Percentiles rank a stretch among this genome's conserved stretches.
Evolutionary conservation across 2,329 filamentous ascomycete species (phyloP).

Genomic region (Raffaelea ambrosiae): DNA sequence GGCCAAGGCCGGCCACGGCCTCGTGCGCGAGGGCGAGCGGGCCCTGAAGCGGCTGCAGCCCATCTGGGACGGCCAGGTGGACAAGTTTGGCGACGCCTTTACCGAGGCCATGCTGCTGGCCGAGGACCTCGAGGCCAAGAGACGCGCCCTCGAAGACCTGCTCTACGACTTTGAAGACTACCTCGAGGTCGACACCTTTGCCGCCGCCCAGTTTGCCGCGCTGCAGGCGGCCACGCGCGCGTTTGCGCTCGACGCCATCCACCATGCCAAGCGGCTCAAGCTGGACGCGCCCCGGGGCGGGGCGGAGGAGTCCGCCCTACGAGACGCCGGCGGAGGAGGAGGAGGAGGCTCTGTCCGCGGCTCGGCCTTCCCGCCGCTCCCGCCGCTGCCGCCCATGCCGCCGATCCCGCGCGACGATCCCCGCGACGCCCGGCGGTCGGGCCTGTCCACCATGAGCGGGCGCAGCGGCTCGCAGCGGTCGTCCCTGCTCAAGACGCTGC

Average conservation of each 20-base stretch:
- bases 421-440: constrained; percentile 7
- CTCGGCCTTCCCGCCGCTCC: constrained; percentile 19
- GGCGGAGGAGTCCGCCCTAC: constrained; percentile 2
- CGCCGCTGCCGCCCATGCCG: constrained; percentile 15
- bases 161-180: constrained; percentile 37
- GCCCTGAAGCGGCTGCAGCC: constrained; percentile 28
- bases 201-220: constrained; percentile 24
- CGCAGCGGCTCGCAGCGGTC: constrained; percentile 1
- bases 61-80: constrained; percentile 27
- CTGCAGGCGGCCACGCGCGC: constrained; percentile 30
- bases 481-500: constrained; percentile 6
- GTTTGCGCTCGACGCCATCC: constrained; percentile 29
- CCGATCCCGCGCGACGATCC: constrained; percentile 1
- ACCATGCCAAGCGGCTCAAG: constrained; percentile 24
- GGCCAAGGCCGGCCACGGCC: constrained; percentile 21
- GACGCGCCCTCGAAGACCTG: constrained; percentile 27
- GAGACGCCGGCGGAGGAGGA: not conserved
- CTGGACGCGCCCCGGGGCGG: constrained; percentile 14
- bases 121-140: constrained; percentile 20
- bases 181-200: constrained; percentile 27
- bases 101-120: constrained; percentile 25
- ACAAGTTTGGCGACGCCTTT: constrained; percentile 27
- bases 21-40: constrained; percentile 23
- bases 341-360: not conserved
- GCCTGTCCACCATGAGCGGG: too few species aligned